Conservation (phyloP, 1,284 basidiomycete species). For the Leccinum pseudoinsigne region DNA sequence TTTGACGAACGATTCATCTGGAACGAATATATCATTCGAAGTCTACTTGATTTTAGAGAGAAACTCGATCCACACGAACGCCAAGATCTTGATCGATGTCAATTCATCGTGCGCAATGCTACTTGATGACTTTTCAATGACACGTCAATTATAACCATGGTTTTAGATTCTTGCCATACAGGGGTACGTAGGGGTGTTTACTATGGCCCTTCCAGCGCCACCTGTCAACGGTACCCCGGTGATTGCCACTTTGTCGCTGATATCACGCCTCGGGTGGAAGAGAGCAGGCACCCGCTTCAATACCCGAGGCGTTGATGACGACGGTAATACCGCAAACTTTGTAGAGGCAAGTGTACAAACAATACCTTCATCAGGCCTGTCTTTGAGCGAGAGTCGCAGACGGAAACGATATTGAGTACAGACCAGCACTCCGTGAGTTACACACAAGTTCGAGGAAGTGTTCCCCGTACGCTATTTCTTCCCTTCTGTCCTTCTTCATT, state of each 20-base stretch:
- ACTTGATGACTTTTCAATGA: conserved; percentile 32
- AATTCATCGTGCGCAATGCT: conserved; percentile 68
- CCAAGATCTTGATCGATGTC: conserved; percentile 70
- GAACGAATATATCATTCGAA: conserved; percentile 83
- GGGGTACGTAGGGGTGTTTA: conserved; percentile 82
- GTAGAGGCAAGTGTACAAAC: conserved; percentile 69
- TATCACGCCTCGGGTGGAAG: conserved; percentile 91
- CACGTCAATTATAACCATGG: conserved; percentile 14
- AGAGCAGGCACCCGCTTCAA: conserved; percentile 97
- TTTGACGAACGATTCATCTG: conserved; percentile 87
- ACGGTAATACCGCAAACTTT: conserved; percentile 97
- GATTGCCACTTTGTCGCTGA: conserved; percentile 73
- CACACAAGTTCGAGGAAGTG: conserved; percentile 91
- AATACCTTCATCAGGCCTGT: conserved; percentile 2
- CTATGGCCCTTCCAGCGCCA: conserved; percentile 69
- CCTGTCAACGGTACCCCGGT: conserved; percentile 67
- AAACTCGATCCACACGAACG: conserved; percentile 69
- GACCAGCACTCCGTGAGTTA: conserved; percentile 87
- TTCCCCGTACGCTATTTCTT: conserved; percentile 68
- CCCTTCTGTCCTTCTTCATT: conserved; percentile 15
- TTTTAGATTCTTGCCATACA: conserved; percentile 85
- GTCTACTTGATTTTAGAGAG: conserved; percentile 80
- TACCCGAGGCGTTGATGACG: conserved; percentile 96
- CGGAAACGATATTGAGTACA: conserved; percentile 88
- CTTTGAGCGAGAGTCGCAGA: conserved; percentile 47